Conservation (phyloP, 2,329 filamentous ascomycete genomes). For the Endothia cerciana region DNA sequence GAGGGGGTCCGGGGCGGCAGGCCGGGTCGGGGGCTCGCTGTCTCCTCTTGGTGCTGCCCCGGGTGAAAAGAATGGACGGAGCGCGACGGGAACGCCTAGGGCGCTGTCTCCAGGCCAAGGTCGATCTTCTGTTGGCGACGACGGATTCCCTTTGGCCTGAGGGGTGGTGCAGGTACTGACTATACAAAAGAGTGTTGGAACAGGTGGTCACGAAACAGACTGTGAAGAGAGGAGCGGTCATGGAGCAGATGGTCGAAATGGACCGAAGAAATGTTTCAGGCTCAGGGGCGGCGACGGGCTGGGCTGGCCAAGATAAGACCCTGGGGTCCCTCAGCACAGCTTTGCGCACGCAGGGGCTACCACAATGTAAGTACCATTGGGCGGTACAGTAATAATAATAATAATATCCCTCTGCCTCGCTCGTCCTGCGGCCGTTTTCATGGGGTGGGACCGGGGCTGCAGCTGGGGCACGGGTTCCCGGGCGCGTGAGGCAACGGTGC, state of each 20-base stretch:
- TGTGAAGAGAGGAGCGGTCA: constrained; percentile 43
- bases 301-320: constrained; percentile 5
- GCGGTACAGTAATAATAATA: no score
- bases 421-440: constrained; percentile 6
- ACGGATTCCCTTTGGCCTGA: constrained; percentile 26
- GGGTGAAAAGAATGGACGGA: constrained; percentile 44
- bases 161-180: constrained; percentile 42
- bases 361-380: constrained; percentile 11
- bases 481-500: neutral
- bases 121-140: constrained; percentile 47
- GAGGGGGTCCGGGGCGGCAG: constrained; percentile 31
- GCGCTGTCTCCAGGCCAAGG: constrained; percentile 40
- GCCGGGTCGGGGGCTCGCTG: constrained; percentile 32
- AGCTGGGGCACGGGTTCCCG: neutral
- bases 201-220: constrained; percentile 52
- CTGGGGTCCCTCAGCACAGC: neutral
- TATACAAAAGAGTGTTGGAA: constrained; percentile 48
- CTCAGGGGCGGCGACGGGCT: constrained; percentile 21
- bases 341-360: constrained; percentile 3
- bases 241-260: constrained; percentile 39
- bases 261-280: constrained; percentile 18
- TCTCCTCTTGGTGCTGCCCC: constrained; percentile 35
- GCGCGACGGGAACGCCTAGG: constrained; percentile 40
- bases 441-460: constrained; percentile 1
- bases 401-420: constrained; percentile 5